Conservation (phyloP, 2,329 filamentous ascomycete species). For the Hymenotorrendiella dingleyae region DNA sequence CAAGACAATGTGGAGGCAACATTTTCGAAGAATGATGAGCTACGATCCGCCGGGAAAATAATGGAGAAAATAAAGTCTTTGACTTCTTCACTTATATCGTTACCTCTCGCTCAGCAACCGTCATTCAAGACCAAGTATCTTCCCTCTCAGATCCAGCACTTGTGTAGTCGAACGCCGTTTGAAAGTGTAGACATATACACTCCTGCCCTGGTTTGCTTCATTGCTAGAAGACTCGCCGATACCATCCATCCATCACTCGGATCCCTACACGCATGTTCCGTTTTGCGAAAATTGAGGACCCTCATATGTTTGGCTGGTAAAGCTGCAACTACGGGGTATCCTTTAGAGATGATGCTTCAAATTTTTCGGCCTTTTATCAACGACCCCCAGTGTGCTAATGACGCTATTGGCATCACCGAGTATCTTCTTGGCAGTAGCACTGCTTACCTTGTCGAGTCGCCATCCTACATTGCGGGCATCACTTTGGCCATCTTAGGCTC, state of each 20-base stretch:
- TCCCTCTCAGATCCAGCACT: conserved; percentile 64
- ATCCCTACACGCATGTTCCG: conserved; percentile 77
- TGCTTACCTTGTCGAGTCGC: conserved; percentile 55
- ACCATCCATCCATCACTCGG: conserved; percentile 79
- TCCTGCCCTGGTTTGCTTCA: conserved; percentile 64
- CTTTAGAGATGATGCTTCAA: conserved; percentile 83
- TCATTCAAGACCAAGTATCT: conserved; percentile 76
- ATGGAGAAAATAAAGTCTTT: conserved; percentile 65
- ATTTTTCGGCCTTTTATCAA: conserved; percentile 72
- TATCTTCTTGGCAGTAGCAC: conserved; percentile 71
- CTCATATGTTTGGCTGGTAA: conserved; percentile 72
- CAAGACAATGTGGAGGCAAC: conserved; percentile 67
- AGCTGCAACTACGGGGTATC: conserved; percentile 70
- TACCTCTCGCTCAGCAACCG: conserved; percentile 80
- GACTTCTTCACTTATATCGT: conserved; percentile 55
- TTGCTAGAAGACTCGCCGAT: conserved; percentile 73
- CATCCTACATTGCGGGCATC: conserved; percentile 77
- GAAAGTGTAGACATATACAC: conserved; percentile 67
- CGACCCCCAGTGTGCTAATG: conserved; percentile 82
- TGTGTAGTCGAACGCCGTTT: conserved; percentile 68
- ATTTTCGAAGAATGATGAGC: conserved; percentile 53
- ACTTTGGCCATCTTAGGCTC: conserved; percentile 74
- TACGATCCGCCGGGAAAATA: conserved; percentile 54
- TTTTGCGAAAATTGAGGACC: conserved; percentile 79
- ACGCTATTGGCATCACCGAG: conserved; percentile 78